These are phyloP conservation scores for Pholiota conissans DNA, from an alignment of 768 basidiomycete genomes.

Conservation along the genomic window DNA sequence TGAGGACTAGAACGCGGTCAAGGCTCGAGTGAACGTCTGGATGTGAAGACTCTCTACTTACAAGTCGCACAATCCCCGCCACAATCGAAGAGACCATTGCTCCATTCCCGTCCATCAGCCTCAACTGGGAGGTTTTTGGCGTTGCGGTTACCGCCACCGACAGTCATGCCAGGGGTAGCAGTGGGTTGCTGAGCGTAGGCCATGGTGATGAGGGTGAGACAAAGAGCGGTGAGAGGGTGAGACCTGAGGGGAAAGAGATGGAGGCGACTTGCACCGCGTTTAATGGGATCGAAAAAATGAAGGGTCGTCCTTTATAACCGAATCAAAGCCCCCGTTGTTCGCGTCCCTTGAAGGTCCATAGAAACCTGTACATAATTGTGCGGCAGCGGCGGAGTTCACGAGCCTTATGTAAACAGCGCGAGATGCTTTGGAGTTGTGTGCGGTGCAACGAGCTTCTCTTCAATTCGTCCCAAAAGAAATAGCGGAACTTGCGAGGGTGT, in stretches of 20 bases:
- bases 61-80: constrained; percentile 32
- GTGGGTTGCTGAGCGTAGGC: constrained; percentile 20
- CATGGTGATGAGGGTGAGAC: constrained; percentile 6
- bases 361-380: background rate
- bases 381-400: background rate
- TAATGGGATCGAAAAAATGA: background rate
- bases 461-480: background rate
- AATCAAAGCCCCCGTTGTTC: background rate
- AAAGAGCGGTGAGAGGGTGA: background rate
- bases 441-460: background rate
- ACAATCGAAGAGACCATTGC: constrained; percentile 32
- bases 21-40: background rate
- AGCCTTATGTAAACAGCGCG: background rate
- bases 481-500: background rate
- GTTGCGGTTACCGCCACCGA: constrained; percentile 31
- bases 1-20: constrained; percentile 24
- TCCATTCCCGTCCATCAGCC: constrained; percentile 37
- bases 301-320: background rate
- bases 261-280: background rate
- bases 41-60: constrained; percentile 12
- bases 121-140: constrained; percentile 31
- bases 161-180: constrained; percentile 25
- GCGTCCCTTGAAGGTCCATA: background rate
- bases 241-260: background rate
- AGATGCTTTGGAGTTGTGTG: background rate